Base-by-base conservation (phyloP, 2,329 filamentous ascomycete species). In the Thielaviopsis punctulata region DNA sequence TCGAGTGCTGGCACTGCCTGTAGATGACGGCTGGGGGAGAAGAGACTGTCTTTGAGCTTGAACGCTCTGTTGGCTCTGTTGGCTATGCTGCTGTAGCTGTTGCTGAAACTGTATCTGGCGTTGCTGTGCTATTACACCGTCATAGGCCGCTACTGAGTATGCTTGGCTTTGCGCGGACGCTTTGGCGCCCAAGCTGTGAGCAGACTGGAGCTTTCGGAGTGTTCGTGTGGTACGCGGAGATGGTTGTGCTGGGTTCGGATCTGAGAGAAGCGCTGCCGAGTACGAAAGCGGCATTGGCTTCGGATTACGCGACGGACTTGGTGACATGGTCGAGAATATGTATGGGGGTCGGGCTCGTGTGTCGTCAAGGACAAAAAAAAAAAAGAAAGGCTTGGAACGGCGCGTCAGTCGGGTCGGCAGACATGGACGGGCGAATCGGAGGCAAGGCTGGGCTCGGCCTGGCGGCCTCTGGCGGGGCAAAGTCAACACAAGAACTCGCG, bases 141-240 rank as follows among this genome's bases (percentile, higher is more conserved):
- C 52, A 10, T 49, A 33, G 3, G 41, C 18, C 9, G 49, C 33
- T 15, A 36, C 15, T 3, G 50, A 43, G 33, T 77, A 76, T 22
- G 75, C 69, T 54, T 69, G 68, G 57, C 63, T 67, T 54, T 69
- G 68, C 56, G 63, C 67, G 52, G 68, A 62, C 52, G 69, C 68
- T 59, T 76, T 73, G 56, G 82, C 62, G 62, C 78, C 77, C 51
- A 86, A 66, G 65, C 75, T 71, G 68, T 87, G 83, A 49, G 85
- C 83, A 27, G 84, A 88, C 65, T 87, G 82, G 25, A 86, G 77
- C 62, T 82, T 82, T 59, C 84, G 77, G 55, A 88, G 71, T 46
- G 77, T 75, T 60, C 83, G 77, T 62, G 80, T 77, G 23, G 78
- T 79, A 56, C 79, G 75, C 44, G 80, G 79, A 24, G 79, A 80